Conservation (phyloP, 2,329 filamentous ascomycete genomes). For the Geosmithia flava region DNA sequence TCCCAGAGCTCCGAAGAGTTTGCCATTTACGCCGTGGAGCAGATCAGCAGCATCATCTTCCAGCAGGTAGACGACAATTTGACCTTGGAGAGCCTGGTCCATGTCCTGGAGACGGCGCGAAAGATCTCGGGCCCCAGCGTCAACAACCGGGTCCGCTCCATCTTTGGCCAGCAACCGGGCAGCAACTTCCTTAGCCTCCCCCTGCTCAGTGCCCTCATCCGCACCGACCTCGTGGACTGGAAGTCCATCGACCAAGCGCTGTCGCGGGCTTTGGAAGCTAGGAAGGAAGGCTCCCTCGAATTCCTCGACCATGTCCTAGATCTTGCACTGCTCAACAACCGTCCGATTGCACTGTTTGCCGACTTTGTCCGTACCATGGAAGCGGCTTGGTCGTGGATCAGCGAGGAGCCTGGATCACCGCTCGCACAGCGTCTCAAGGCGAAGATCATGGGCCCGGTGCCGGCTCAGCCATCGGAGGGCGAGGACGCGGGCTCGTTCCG, state of each 20-base stretch:
- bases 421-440: conserved; percentile 60
- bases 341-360: conserved; percentile 65
- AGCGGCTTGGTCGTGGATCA: conserved; percentile 69
- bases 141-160: conserved; percentile 39
- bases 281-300: conserved; percentile 60
- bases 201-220: conserved; percentile 42
- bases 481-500: conserved; percentile 37
- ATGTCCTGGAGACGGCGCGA: conserved; percentile 46
- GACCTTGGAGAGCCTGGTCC: conserved; percentile 48
- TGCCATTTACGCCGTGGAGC: conserved; percentile 44
- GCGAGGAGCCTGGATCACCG: conserved; percentile 53
- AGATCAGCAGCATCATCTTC: conserved; percentile 46
- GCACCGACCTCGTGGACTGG: conserved; percentile 51
- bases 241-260: conserved; percentile 57
- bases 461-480: conserved; percentile 24
- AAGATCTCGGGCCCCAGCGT: conserved; percentile 44
- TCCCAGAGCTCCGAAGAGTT: conserved; percentile 50
- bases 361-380: conserved; percentile 80
- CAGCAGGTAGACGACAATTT: conserved; percentile 40
- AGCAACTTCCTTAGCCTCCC: conserved; percentile 43
- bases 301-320: conserved; percentile 74
- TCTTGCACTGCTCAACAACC: conserved; percentile 64
- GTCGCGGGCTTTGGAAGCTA: conserved; percentile 58
- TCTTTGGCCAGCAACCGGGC: conserved; percentile 45
- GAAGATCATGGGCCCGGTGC: conserved; percentile 34